Base-by-base conservation (phyloP, 2,329 filamentous ascomycete genomes). In the Penicillium olsonii region DNA sequence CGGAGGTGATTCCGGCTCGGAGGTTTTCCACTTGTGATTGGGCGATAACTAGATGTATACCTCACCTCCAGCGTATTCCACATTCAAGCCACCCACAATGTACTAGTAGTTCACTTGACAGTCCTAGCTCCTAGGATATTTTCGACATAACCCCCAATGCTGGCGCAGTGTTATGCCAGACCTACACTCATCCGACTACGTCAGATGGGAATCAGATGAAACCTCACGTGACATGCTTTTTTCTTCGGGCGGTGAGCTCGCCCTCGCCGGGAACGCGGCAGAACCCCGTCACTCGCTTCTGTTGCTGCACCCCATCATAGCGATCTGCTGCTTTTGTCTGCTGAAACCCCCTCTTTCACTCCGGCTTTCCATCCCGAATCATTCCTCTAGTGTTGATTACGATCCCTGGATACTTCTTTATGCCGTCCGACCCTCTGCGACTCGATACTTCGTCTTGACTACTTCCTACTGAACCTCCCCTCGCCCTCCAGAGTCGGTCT, bases 381-480 rank as follows among this genome's bases (percentile, higher is more conserved):
- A 53, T 51, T 54, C 26, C 40, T 42, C 47, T 41, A 26, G 43
- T 37, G 39, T 43, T 56, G 39, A 38, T 42, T 24, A 54, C 49
- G 40, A 38, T 48, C 41, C 37, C 49, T 44, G 37, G 33, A 37
- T 40, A 53, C 49, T 50, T 55, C 57, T 62, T 62, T 62, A 69
- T 70, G 69, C 66, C 63, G 61, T 55, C 58, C 56, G 52, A 56
- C 54, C 58, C 62, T 52, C 60, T 60, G 59, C 66, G 55, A 59
- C 63, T 54, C 60, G 64, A 48, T 59, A 58, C 61, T 53, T 68
- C 59, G 60, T 66, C 54, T 61, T 64, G 62, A 65, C 64, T 62
- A 59, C 64, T 63, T 69, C 60, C 47, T 68, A 66, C 57, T 56
- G 57, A 60, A 59, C 55, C 62, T 61, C 57, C 56, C 46, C 57